These are phyloP conservation scores for Tetrahymena elliotti DNA, from an alignment of 73 alveolate species.

Conservation along the genomic window DNA sequence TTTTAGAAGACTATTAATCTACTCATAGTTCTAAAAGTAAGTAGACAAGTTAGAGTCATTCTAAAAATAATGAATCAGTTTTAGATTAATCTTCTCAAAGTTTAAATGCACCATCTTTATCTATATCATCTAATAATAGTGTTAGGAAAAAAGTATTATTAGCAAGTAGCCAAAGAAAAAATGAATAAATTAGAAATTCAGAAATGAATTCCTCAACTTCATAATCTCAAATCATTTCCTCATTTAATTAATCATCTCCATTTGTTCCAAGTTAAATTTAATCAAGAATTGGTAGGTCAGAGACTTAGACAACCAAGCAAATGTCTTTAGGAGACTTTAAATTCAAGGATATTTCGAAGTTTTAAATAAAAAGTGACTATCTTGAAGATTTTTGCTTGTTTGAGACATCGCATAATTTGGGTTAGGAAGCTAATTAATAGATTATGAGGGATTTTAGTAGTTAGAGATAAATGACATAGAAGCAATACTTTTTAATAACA, in stretches of 20 bases:
- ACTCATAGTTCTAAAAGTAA: not conserved
- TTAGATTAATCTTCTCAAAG: not conserved
- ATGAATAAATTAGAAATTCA: not conserved
- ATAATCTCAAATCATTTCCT: not conserved
- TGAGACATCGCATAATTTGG: not conserved
- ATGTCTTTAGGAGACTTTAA: not conserved
- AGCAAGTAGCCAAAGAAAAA: not conserved
- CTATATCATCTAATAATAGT: not conserved
- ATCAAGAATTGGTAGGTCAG: not conserved
- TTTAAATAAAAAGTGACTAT: not conserved
- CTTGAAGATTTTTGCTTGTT: not conserved
- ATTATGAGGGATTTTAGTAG: not conserved
- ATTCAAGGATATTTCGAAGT: not conserved
- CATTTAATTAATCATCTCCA: not conserved
- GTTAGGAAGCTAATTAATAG: too few species aligned
- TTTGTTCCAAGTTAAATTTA: not conserved
- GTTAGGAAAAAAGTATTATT: not conserved
- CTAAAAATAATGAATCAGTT: not conserved
- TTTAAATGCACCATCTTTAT: not conserved
- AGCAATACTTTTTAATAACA: not conserved
- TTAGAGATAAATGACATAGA: not conserved
- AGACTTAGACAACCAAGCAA: not conserved
- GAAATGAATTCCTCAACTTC: not conserved
- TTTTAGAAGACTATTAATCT: not conserved
- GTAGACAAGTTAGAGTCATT: not conserved